Evolutionary conservation across 495 filamentous ascomycete genomes (phyloP).

Genomic region (Durotheca rogersii): DNA sequence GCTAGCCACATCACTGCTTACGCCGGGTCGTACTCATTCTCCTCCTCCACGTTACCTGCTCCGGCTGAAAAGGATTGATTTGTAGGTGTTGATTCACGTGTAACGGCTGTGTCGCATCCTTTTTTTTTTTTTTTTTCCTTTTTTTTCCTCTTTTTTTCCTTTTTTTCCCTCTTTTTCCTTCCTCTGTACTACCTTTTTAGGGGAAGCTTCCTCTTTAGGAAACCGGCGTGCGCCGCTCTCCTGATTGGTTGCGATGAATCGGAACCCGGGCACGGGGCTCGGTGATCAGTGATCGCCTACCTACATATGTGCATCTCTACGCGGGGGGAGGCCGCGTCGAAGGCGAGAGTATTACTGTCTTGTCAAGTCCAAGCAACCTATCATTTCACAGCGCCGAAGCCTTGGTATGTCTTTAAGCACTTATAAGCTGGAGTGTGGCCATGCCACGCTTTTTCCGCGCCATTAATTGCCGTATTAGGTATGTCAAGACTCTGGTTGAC

Average conservation of each 20-base stretch:
- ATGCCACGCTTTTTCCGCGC: slow-evolving; percentile 13
- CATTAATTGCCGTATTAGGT: slow-evolving; percentile 34
- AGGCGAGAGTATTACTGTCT: too few relatives aligned
- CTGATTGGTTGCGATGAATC: slow-evolving; percentile 23
- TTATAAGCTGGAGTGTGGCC: slow-evolving; percentile 20
- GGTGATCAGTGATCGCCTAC: slow-evolving; percentile 18
- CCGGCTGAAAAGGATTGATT: neutral
- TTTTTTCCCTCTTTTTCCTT: too few relatives aligned
- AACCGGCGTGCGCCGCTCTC: slow-evolving; percentile 5
- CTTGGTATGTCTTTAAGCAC: slow-evolving; percentile 2
- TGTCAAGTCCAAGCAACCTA: neutral
- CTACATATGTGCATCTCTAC: neutral
- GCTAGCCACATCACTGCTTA: slow-evolving; percentile 3
- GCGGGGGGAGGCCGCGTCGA: too few relatives aligned
- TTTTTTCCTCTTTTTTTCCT: too few relatives aligned
- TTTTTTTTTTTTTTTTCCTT: too few relatives aligned
- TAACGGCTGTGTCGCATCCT: neutral
- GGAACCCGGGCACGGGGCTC: slow-evolving; percentile 24
- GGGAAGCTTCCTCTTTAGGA: slow-evolving; percentile 26
- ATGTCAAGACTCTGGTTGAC: slow-evolving; percentile 19
- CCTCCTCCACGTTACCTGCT: neutral
- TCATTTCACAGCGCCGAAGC: neutral
- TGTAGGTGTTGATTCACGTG: slow-evolving; percentile 8
- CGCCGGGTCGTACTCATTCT: neutral
- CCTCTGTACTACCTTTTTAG: too few relatives aligned